Percentiles rank a stretch among this genome's conserved stretches.
Conservation (phyloP, 1,139 yeast genomes). For the Pichia inconspicua region DNA sequence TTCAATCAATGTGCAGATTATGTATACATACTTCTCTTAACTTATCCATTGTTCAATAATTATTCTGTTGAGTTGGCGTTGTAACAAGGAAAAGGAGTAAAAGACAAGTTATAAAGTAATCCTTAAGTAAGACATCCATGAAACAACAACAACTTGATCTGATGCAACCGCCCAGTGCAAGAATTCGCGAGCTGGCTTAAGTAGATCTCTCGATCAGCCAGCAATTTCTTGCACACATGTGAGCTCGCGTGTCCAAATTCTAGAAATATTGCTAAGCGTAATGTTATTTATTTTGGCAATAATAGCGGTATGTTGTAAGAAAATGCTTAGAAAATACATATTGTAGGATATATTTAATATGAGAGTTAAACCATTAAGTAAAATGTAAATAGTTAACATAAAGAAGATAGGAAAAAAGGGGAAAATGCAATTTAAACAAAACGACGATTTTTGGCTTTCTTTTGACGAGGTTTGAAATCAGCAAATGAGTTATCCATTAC, state of each 20-base stretch:
- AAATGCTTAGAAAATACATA: background rate
- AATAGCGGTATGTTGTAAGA: too few relatives aligned
- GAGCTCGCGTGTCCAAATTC: too few relatives aligned
- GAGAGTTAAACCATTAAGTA: background rate
- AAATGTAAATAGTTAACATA: background rate
- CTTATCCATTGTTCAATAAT: conserved; percentile 34
- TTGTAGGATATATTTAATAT: background rate
- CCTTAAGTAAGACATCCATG: too few relatives aligned
- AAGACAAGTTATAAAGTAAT: background rate
- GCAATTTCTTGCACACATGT: too few relatives aligned
- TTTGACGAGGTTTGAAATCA: background rate
- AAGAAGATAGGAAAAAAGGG: background rate
- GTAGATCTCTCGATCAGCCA: too few relatives aligned
- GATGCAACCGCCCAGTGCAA: too few relatives aligned
- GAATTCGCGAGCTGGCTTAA: too few relatives aligned
- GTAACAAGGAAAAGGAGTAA: background rate
- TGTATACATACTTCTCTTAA: conserved; percentile 39
- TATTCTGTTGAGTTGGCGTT: background rate
- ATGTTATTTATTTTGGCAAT: too few relatives aligned
- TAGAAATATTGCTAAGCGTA: too few relatives aligned
- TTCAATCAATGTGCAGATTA: background rate
- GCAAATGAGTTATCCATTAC: background rate
- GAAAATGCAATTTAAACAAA: background rate
- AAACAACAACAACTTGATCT: background rate
- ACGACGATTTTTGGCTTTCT: background rate